These are phyloP conservation scores for Colletotrichum lini DNA, from an alignment of 2,329 filamentous ascomycete species.

Conservation along the genomic window DNA sequence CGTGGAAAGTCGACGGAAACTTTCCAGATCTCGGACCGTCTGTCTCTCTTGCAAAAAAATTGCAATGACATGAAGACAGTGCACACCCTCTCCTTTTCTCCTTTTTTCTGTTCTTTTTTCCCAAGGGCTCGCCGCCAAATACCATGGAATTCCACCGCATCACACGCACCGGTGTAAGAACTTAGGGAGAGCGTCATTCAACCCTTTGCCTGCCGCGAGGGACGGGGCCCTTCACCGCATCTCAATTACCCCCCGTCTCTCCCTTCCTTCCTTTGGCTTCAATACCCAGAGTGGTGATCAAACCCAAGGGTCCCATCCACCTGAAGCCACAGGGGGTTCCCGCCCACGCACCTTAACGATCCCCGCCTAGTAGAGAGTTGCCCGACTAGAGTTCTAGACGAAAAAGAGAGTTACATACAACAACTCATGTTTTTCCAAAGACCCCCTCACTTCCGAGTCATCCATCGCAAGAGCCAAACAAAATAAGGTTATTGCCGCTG, in stretches of 20 bases:
- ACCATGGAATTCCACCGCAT: neutral
- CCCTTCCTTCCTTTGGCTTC: neutral
- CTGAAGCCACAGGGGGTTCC: slow-evolving; percentile 27
- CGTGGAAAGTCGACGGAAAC: slow-evolving; percentile 16
- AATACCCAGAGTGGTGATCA: slow-evolving; percentile 21
- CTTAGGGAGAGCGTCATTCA: neutral
- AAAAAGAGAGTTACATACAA: neutral
- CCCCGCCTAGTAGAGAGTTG: neutral
- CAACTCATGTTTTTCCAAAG: slow-evolving; percentile 5
- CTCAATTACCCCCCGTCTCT: neutral
- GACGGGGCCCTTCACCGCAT: slow-evolving; percentile 1
- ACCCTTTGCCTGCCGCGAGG: slow-evolving; percentile 1
- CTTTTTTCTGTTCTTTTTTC: neutral
- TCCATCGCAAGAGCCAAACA: neutral
- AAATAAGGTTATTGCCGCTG: neutral
- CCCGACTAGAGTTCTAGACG: slow-evolving; percentile 1
- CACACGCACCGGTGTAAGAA: neutral
- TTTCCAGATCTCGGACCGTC: slow-evolving; percentile 14
- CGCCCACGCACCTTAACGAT: slow-evolving; percentile 1
- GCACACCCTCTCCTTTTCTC: neutral
- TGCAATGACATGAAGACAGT: neutral
- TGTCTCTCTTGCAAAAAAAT: neutral
- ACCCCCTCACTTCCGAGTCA: slow-evolving; percentile 12
- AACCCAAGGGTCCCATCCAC: slow-evolving; percentile 19
- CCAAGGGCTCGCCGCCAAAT: slow-evolving; percentile 3